These are phyloP conservation scores for Debaryomycetaceae sp. DNA, from an alignment of 1,139 yeast species.

Conservation along the genomic window DNA sequence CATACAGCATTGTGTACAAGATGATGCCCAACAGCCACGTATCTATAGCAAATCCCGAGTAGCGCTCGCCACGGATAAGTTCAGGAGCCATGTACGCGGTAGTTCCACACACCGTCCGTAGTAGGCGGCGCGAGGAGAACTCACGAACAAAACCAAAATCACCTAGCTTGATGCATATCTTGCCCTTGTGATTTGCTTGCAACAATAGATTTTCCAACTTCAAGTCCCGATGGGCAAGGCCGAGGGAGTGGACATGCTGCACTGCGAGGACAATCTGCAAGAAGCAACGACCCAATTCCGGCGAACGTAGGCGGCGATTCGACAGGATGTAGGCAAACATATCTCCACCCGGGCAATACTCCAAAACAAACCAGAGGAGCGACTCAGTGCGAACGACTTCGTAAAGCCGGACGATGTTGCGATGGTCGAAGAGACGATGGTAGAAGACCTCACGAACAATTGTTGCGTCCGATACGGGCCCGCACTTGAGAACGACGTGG, in stretches of 20 bases:
- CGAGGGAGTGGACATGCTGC: conserved; percentile 69
- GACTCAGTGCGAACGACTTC: conserved; percentile 78
- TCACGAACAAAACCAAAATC: conserved; percentile 96
- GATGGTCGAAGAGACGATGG: conserved; percentile 75
- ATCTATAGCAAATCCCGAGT: conserved; percentile 76
- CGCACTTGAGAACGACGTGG: conserved; percentile 79
- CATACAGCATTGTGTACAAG: conserved; percentile 79
- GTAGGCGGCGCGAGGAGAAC: conserved; percentile 35
- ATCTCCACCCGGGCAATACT: conserved; percentile 86
- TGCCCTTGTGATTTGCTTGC: conserved; percentile 42
- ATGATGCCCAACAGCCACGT: conserved; percentile 92
- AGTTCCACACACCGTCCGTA: conserved; percentile 89
- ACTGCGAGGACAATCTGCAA: conserved; percentile 78
- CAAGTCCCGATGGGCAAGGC: conserved; percentile 83
- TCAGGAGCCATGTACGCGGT: conserved; percentile 98
- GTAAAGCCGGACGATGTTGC: conserved; percentile 73
- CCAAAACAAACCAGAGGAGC: conserved; percentile 78
- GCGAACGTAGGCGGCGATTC: conserved; percentile 39
- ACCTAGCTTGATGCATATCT: conserved; percentile 53
- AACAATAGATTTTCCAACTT: conserved; percentile 77
- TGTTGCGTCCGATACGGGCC: conserved; percentile 73
- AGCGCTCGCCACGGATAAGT: conserved; percentile 52
- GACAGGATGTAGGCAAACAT: conserved; percentile 63
- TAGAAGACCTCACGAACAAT: conserved; percentile 89
- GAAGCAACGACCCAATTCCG: conserved; percentile 51